A percentile compares a stretch with the other conserved stretches of the same genome.
These are phyloP conservation scores for Fusarium penzigii DNA, from an alignment of 2,329 filamentous ascomycete genomes.

Conservation along the genomic window DNA sequence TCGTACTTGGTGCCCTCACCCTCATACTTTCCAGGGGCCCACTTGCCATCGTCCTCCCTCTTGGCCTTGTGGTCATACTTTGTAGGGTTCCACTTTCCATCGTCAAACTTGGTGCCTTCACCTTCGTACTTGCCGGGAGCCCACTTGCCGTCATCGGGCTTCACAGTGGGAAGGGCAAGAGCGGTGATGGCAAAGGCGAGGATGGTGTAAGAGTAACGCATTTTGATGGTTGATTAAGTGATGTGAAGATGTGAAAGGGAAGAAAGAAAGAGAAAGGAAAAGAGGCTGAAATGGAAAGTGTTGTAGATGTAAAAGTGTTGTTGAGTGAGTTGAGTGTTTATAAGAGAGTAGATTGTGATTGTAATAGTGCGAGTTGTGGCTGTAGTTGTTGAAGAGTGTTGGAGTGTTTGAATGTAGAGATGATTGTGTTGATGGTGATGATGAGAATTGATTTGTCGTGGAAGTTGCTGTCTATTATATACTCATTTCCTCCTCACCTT, in stretches of 20 bases:
- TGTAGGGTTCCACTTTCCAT: background rate
- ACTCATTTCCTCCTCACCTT: too few relatives aligned
- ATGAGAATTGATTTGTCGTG: too few relatives aligned
- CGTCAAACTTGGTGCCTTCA: background rate
- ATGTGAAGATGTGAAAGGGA: background rate
- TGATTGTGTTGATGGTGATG: too few relatives aligned
- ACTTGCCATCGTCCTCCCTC: slow-evolving; percentile 1
- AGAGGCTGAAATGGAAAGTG: background rate
- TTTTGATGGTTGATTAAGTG: background rate
- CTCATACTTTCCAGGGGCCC: slow-evolving; percentile 1
- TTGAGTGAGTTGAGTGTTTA: background rate
- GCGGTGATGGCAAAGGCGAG: background rate
- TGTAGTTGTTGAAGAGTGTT: too few relatives aligned
- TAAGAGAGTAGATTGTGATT: background rate
- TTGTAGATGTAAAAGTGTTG: background rate
- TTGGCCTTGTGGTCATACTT: background rate
- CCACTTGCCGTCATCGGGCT: slow-evolving; percentile 1
- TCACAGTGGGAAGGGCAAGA: background rate
- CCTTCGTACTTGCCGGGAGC: slow-evolving; percentile 2
- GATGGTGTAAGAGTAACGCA: background rate
- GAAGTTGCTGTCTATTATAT: too few relatives aligned
- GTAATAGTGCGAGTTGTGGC: background rate
- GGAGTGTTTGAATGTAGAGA: too few relatives aligned
- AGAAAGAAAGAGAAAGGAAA: background rate
- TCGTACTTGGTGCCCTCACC: background rate